Conservation (phyloP, 2,329 filamentous ascomycete species). For the Coniochaeta prunicola region DNA sequence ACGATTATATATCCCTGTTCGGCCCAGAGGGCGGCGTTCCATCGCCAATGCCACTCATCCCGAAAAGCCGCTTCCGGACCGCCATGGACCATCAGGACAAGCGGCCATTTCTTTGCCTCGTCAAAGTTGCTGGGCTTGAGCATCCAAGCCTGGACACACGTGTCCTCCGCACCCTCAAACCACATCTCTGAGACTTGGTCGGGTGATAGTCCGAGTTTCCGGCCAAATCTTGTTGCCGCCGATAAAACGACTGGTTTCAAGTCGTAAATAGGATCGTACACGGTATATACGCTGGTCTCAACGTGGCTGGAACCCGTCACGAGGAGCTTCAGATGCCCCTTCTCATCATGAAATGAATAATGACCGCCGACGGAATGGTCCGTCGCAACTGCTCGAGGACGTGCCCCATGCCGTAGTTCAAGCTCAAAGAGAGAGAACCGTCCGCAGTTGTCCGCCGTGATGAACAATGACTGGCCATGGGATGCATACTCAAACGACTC, state of each 20-base stretch:
- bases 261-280: conserved; percentile 18
- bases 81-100: conserved; percentile 29
- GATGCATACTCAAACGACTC: conserved; percentile 26
- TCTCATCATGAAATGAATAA: conserved; percentile 17
- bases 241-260: conserved; percentile 20
- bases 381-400: conserved; percentile 16
- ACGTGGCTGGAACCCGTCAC: conserved; percentile 29
- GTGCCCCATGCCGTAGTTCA: conserved; percentile 19
- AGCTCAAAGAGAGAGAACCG: conserved; percentile 24
- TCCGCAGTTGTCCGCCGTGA: conserved; percentile 25
- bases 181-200: conserved; percentile 33
- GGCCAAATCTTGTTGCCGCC: conserved; percentile 21
- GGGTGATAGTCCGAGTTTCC: conserved; percentile 23
- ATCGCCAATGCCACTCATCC: conserved; percentile 36
- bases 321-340: conserved; percentile 20
- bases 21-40: conserved; percentile 49
- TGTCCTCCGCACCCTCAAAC: conserved; percentile 28
- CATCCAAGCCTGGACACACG: conserved; percentile 30
- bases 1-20: conserved; percentile 55
- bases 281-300: conserved; percentile 28
- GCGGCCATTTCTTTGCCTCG: conserved; percentile 25
- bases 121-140: conserved; percentile 30
- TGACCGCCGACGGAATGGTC: conserved; percentile 20
- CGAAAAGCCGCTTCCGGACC: conserved; percentile 39
- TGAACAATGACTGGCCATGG: conserved; percentile 23